phyloP scores from a whole-genome alignment of 768 basidiomycete genomes.

The Mycena metata region DNA sequence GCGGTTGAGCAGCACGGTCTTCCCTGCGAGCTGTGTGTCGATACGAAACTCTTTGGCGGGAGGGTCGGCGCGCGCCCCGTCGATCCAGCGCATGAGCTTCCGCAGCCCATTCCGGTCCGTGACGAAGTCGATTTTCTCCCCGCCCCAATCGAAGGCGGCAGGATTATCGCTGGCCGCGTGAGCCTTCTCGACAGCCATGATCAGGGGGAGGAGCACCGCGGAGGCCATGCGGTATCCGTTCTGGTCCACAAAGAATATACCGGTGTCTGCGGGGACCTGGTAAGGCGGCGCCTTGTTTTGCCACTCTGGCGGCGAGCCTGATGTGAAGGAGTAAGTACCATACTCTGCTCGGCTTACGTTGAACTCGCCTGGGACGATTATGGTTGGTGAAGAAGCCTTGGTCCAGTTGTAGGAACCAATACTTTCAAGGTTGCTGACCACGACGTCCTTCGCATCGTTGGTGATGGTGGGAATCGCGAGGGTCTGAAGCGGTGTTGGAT shows the following conservation, averaged over 20 bases:
- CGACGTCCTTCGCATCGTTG: slow-evolving; percentile 46
- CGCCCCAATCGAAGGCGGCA: slow-evolving; percentile 50
- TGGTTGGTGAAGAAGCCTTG: slow-evolving; percentile 57
- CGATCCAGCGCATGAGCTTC: slow-evolving; percentile 64
- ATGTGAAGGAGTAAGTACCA: slow-evolving; percentile 33
- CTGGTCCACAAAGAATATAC: slow-evolving; percentile 66
- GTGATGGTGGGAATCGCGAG: slow-evolving; percentile 41
- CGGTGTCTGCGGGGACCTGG: slow-evolving; percentile 67
- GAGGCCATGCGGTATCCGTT: slow-evolving; percentile 63
- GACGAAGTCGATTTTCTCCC: slow-evolving; percentile 55
- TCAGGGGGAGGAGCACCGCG: slow-evolving; percentile 57
- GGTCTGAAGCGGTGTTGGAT: slow-evolving; percentile 43
- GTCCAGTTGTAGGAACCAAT: slow-evolving; percentile 71
- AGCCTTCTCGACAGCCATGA: slow-evolving; percentile 60
- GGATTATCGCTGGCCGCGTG: slow-evolving; percentile 34
- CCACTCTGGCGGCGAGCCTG: slow-evolving; percentile 76
- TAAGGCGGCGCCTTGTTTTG: slow-evolving; percentile 61
- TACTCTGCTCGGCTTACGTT: slow-evolving; percentile 46
- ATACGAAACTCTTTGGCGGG: slow-evolving; percentile 72
- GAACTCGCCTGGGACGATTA: slow-evolving; percentile 62
- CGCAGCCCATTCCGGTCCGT: slow-evolving; percentile 69
- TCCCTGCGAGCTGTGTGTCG: slow-evolving; percentile 74
- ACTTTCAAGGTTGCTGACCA: slow-evolving; percentile 55
- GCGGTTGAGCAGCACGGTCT: slow-evolving; percentile 73
- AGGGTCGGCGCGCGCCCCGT: slow-evolving; percentile 57